Percentiles rank a stretch among this genome's conserved stretches.
Evolutionary conservation across 1,284 basidiomycete species (phyloP).

Genomic region (Veloporphyrellus conicus): DNA sequence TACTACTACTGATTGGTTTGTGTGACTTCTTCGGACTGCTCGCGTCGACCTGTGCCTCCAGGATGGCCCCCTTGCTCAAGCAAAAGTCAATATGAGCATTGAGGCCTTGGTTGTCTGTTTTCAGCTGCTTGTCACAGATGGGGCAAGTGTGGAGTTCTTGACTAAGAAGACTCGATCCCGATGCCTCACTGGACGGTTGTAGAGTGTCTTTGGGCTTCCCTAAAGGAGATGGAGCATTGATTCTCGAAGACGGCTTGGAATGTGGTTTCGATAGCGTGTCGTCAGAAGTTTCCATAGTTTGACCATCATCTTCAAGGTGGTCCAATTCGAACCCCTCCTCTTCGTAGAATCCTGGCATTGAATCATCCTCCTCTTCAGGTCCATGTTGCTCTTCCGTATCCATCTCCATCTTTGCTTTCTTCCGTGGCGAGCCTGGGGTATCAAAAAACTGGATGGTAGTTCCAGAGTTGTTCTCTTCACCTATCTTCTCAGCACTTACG

Average conservation of each 20-base stretch:
- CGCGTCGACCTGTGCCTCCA: conserved; percentile 55
- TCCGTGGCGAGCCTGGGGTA: conserved; percentile 36
- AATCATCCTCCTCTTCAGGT: conserved; percentile 36
- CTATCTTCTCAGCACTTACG: conserved; percentile 38
- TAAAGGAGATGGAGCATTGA: background rate
- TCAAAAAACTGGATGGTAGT: conserved; percentile 52
- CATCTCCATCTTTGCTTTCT: conserved; percentile 36
- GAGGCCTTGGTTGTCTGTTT: conserved; percentile 61
- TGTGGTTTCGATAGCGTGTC: conserved; percentile 3
- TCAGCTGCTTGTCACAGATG: conserved; percentile 54
- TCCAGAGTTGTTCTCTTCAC: background rate
- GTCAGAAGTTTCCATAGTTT: conserved; percentile 17
- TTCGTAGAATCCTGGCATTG: conserved; percentile 57
- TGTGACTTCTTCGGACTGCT: conserved; percentile 23
- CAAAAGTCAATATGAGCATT: conserved; percentile 78
- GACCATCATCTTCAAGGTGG: conserved; percentile 19
- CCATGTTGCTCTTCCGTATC: conserved; percentile 12
- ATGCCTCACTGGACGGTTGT: background rate
- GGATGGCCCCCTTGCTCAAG: conserved; percentile 64
- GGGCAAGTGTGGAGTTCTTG: conserved; percentile 47
- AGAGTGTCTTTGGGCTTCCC: background rate
- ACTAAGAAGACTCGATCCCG: conserved; percentile 5
- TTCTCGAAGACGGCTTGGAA: conserved; percentile 15
- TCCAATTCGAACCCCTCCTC: conserved; percentile 34
- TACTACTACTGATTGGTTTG: background rate